A percentile compares a stretch with the other conserved stretches of the same genome.
These are phyloP conservation scores for Lepraria neglecta DNA, from an alignment of 495 filamentous ascomycete species.

Conservation along the genomic window DNA sequence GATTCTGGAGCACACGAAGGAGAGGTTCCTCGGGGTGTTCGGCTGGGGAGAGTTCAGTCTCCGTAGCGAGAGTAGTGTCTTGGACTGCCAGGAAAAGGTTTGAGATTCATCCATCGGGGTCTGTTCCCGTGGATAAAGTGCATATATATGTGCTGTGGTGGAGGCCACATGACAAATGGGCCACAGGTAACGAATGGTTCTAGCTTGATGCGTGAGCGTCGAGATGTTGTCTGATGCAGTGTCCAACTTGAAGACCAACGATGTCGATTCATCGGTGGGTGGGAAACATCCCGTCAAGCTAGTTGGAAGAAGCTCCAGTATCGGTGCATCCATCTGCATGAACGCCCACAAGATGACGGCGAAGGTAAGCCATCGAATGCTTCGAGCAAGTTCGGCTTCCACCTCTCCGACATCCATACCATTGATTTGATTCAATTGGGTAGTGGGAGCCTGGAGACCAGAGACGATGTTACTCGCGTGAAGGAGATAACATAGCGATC, in stretches of 20 bases:
- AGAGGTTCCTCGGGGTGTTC: constrained; percentile 16
- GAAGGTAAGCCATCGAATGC: constrained; percentile 27
- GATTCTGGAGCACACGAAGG: constrained; percentile 20
- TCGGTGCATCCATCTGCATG: constrained; percentile 25
- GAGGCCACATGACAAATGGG: constrained; percentile 25
- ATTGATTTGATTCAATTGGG: constrained; percentile 23
- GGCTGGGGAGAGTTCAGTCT: constrained; percentile 12
- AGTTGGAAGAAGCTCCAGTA: constrained; percentile 20
- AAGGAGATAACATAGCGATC: constrained; percentile 21
- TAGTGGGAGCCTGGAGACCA: constrained; percentile 22
- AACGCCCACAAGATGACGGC: constrained; percentile 26
- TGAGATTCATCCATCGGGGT: constrained; percentile 5
- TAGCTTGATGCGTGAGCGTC: constrained; percentile 23
- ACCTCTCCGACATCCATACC: constrained; percentile 27
- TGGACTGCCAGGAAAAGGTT: constrained; percentile 16
- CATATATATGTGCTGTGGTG: constrained; percentile 25
- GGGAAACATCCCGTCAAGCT: constrained; percentile 18
- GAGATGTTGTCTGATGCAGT: constrained; percentile 25
- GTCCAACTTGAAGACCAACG: constrained; percentile 21
- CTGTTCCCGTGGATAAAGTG: constrained; percentile 18
- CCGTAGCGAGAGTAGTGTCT: constrained; percentile 18
- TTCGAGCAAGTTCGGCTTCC: constrained; percentile 24
- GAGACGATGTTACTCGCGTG: constrained; percentile 21
- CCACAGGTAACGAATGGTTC: constrained; percentile 25
- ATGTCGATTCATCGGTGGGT: constrained; percentile 23